Percentiles rank a stretch among this genome's conserved stretches.
Conservation (phyloP, 2,329 filamentous ascomycete genomes). For the Fonsecaea nubica region DNA sequence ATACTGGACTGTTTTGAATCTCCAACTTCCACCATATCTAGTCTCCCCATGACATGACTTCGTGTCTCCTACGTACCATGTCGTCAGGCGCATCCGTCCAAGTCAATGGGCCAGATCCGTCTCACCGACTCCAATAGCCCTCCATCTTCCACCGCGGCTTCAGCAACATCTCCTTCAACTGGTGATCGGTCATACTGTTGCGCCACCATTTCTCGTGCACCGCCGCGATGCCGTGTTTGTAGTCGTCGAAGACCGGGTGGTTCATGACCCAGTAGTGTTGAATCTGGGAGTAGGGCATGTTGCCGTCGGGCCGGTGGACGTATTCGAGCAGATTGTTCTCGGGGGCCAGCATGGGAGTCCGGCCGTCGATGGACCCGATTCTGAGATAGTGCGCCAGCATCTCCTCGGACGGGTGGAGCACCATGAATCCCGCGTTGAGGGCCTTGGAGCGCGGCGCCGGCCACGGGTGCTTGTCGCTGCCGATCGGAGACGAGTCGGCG, state of each 20-base stretch:
- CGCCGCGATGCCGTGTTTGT: constrained; percentile 45
- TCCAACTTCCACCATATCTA: background rate
- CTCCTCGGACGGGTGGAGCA: constrained; percentile 44
- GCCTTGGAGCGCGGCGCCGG: constrained; percentile 38
- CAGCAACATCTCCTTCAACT: background rate
- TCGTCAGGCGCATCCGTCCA: background rate
- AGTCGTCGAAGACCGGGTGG: constrained; percentile 49
- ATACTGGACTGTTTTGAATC: background rate
- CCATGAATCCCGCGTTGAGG: constrained; percentile 52
- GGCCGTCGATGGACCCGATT: constrained; percentile 43
- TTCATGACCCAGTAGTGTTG: constrained; percentile 51
- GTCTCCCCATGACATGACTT: background rate
- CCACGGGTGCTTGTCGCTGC: constrained; percentile 46
- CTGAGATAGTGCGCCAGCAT: constrained; percentile 49
- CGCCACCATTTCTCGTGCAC: constrained; percentile 52
- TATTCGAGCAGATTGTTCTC: constrained; percentile 52
- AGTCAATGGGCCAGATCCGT: background rate
- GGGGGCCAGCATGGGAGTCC: constrained; percentile 45
- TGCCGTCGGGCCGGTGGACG: constrained; percentile 47
- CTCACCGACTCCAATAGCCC: constrained; percentile 1
- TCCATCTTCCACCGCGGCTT: constrained; percentile 5
- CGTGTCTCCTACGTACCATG: background rate
- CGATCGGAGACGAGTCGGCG: constrained; percentile 42
- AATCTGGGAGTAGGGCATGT: constrained; percentile 51
- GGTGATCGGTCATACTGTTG: background rate